Evolutionary conservation across 2,329 filamentous ascomycete genomes (phyloP).

Genomic region (Parascedosporium putredinis): DNA sequence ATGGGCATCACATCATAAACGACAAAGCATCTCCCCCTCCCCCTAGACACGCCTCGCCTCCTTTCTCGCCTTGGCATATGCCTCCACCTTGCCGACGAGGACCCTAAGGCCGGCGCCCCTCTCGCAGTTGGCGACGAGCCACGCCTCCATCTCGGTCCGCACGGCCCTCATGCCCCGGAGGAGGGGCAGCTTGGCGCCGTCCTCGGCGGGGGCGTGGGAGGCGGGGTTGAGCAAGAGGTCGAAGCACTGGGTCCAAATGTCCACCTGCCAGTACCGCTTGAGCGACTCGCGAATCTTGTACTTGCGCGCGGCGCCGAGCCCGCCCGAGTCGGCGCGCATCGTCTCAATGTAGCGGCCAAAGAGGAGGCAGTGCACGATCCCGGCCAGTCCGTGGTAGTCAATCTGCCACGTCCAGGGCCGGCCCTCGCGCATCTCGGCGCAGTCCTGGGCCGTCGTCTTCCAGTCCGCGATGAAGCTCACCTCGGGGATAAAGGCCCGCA

Average conservation of each 20-base stretch:
- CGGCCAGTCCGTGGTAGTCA: constrained; percentile 88
- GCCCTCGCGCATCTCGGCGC: constrained; percentile 88
- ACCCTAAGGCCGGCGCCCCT: constrained; percentile 65
- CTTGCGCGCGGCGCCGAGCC: constrained; percentile 49
- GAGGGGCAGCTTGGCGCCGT: constrained; percentile 57
- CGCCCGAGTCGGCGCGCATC: constrained; percentile 40
- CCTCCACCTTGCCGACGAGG: constrained; percentile 54
- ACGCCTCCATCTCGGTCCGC: constrained; percentile 72
- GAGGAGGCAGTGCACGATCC: constrained; percentile 75
- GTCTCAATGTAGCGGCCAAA: constrained; percentile 96
- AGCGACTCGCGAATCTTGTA: constrained; percentile 75
- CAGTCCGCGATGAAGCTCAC: constrained; percentile 89
- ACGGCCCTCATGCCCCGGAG: constrained; percentile 56
- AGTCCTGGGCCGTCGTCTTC: constrained; percentile 80
- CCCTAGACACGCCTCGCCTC: constrained; percentile 9
- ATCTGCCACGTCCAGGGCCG: constrained; percentile 96
- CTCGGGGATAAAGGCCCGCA: constrained; percentile 66
- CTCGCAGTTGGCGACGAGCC: constrained; percentile 74
- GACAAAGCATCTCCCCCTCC: too few species aligned
- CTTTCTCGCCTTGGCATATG: constrained; percentile 26
- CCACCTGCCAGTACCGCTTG: constrained; percentile 94
- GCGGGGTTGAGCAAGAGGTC: constrained; percentile 77
- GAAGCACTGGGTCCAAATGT: constrained; percentile 78
- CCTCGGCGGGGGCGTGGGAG: constrained; percentile 51
- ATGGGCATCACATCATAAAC: too few species aligned